phyloP scores from a whole-genome alignment of 164 flowering plant species.

The Saururus chinensis region DNA sequence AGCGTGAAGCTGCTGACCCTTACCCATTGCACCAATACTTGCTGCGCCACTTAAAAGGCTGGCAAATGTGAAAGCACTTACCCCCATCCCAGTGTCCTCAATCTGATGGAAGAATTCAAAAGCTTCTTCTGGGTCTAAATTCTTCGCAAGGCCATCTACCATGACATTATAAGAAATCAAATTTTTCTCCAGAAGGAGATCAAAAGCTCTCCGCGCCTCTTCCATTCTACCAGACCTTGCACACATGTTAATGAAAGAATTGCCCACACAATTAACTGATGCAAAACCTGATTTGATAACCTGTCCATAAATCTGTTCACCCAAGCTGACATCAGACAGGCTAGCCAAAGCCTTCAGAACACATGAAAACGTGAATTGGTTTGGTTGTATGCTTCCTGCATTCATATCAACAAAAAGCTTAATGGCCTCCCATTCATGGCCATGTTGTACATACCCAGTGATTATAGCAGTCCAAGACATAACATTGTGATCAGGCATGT shows the following conservation, averaged over 20 bases:
- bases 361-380: slow-evolving; percentile 69
- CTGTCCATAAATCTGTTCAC: slow-evolving; percentile 46
- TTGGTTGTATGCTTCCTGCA: slow-evolving; percentile 36
- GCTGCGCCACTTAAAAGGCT: slow-evolving; percentile 81
- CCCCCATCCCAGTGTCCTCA: slow-evolving; percentile 28
- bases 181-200: slow-evolving; percentile 61
- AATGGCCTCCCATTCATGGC: slow-evolving; percentile 47
- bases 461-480: slow-evolving; percentile 93
- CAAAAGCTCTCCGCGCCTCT: slow-evolving; percentile 66
- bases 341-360: slow-evolving; percentile 71
- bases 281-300: slow-evolving; percentile 53
- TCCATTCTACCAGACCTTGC: slow-evolving; percentile 53
- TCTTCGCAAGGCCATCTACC: slow-evolving; percentile 57
- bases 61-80: slow-evolving; percentile 49
- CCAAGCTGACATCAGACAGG: slow-evolving; percentile 30
- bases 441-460: slow-evolving; percentile 56
- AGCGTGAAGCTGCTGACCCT: slow-evolving; percentile 76
- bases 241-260: slow-evolving; percentile 71
- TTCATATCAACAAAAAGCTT: slow-evolving; percentile 50
- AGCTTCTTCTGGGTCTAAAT: slow-evolving; percentile 40
- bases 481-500: slow-evolving; percentile 55
- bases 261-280: slow-evolving; percentile 55
- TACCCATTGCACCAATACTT: slow-evolving; percentile 48
- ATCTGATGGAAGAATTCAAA: slow-evolving; percentile 45
- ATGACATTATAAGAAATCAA: slow-evolving; percentile 56